Evolutionary conservation across 2,329 filamentous ascomycete genomes (phyloP).

Genomic region (Aschersonia sp.): DNA sequence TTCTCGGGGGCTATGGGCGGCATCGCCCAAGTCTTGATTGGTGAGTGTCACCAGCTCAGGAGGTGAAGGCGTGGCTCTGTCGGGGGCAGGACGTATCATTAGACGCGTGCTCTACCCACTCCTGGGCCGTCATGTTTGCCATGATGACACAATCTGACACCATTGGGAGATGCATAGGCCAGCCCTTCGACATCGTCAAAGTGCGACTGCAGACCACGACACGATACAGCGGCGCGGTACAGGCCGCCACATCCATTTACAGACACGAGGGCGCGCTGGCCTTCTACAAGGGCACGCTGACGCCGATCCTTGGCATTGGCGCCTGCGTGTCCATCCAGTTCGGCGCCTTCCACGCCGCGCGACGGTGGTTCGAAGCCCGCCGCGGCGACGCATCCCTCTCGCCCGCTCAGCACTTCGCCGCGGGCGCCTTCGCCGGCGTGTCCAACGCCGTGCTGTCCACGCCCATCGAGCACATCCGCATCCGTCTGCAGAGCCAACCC

Average conservation of each 20-base stretch:
- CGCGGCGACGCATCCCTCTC: conserved; percentile 37
- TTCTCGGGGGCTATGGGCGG: conserved; percentile 84
- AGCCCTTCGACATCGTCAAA: conserved; percentile 86
- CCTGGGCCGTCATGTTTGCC: background rate
- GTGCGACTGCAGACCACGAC: conserved; percentile 85
- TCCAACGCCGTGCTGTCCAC: conserved; percentile 79
- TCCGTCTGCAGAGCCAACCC: conserved; percentile 89
- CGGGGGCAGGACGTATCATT: background rate
- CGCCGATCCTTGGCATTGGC: conserved; percentile 87
- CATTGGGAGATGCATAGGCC: conserved; percentile 26
- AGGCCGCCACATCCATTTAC: conserved; percentile 73
- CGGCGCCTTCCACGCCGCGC: conserved; percentile 87
- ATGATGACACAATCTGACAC: background rate
- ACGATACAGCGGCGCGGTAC: conserved; percentile 65
- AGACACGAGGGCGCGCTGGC: conserved; percentile 75
- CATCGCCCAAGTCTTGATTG: conserved; percentile 84
- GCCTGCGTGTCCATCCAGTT: conserved; percentile 98
- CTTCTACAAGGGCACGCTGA: conserved; percentile 98
- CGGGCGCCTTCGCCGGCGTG: conserved; percentile 84
- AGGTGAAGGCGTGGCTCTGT: background rate
- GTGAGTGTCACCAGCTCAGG: conserved; percentile 27
- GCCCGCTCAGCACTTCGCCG: conserved; percentile 62
- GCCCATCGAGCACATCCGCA: conserved; percentile 94
- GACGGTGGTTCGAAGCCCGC: conserved; percentile 66
- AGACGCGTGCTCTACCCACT: too few relatives aligned